A percentile compares a stretch with the other conserved stretches of the same genome.
Evolutionary conservation across 257 asterid species (phyloP).

Genomic region (Gynochthodes officinalis): DNA sequence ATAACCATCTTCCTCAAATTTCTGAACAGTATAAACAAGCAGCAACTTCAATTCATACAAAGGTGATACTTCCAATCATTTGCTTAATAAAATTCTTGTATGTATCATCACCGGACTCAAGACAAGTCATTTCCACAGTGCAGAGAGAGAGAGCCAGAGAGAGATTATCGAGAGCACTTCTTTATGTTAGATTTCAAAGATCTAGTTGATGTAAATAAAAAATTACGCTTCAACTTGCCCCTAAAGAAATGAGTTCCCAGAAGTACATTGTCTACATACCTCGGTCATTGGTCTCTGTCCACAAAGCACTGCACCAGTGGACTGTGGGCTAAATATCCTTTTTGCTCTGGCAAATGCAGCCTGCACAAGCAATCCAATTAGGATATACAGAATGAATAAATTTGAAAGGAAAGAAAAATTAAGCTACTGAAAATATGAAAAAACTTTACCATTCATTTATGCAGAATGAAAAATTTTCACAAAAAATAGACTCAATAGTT

Average conservation of each 20-base stretch:
- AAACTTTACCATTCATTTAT: not conserved
- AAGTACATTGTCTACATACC: conserved; percentile 38
- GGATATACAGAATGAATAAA: not conserved
- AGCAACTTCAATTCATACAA: not conserved
- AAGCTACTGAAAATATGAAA: not conserved
- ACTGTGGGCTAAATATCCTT: conserved; percentile 52
- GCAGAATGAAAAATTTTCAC: conserved; percentile 10
- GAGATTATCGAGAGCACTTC: not conserved
- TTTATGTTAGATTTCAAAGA: not conserved
- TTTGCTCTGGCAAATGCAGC: conserved; percentile 78
- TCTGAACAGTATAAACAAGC: not conserved
- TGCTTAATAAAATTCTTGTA: not conserved
- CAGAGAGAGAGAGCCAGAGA: not conserved
- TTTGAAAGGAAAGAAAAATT: conserved; percentile 3
- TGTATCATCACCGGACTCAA: not conserved
- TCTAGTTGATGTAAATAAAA: not conserved
- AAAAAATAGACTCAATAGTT: not conserved
- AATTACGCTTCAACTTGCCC: not conserved
- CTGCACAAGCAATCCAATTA: conserved; percentile 40
- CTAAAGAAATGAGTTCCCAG: not conserved
- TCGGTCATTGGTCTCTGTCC: conserved; percentile 91
- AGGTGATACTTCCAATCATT: not conserved
- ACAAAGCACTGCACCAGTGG: conserved; percentile 85
- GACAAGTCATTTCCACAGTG: not conserved
- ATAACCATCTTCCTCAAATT: not conserved